Percentiles rank a stretch among this genome's conserved stretches.
Evolutionary conservation across 371 early-diverging fungal species (phyloP).

Genomic region (Actinomortierella wolfii): DNA sequence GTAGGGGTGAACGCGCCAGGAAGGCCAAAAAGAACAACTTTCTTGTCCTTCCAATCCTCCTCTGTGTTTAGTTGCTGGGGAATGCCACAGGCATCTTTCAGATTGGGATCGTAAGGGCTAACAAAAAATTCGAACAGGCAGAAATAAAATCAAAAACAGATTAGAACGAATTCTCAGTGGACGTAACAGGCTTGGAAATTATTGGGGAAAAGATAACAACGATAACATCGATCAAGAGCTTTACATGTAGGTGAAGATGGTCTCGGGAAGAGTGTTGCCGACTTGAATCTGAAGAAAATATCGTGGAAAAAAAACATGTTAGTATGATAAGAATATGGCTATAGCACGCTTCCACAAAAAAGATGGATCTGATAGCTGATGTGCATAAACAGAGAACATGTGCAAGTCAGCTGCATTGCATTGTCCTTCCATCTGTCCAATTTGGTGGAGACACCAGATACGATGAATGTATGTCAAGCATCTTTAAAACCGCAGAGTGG

Average conservation of each 20-base stretch:
- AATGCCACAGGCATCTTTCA: conserved; percentile 56
- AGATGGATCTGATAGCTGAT: no score
- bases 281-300: conserved; percentile 39
- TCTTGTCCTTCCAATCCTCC: conserved; percentile 72
- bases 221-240: not conserved
- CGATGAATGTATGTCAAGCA: no score
- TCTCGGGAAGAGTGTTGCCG: conserved; percentile 52
- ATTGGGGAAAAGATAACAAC: not conserved
- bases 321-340: no score
- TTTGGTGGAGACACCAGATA: no score
- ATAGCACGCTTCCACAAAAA: no score
- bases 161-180: no score
- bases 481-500: no score
- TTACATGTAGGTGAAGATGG: conserved; percentile 51
- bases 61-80: conserved; percentile 56
- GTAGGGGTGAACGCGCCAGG: conserved; percentile 84
- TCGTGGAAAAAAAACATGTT: no score
- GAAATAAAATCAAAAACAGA: not conserved
- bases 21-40: conserved; percentile 80
- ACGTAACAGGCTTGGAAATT: not conserved
- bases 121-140: not conserved
- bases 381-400: no score
- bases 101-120: conserved; percentile 51
- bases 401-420: no score
- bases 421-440: no score